A percentile compares a stretch with the other conserved stretches of the same genome.
Conservation (phyloP, 768 basidiomycete genomes). For the Calocera cornea region DNA sequence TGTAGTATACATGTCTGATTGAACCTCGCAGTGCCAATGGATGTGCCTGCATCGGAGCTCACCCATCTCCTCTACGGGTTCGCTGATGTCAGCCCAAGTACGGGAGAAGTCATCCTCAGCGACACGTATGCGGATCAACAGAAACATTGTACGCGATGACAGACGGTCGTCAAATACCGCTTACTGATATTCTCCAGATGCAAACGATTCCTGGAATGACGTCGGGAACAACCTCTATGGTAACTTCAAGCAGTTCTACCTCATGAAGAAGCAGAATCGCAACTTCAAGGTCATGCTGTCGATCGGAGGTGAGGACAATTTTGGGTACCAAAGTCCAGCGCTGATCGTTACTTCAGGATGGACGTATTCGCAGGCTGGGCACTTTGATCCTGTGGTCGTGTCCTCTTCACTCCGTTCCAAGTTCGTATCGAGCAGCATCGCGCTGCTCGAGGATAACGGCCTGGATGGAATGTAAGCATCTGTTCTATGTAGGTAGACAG, state of each 20-base stretch:
- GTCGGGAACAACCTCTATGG: slow-evolving; percentile 67
- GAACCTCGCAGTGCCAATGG: not conserved
- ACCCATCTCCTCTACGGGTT: slow-evolving; percentile 75
- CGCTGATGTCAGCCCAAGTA: slow-evolving; percentile 50
- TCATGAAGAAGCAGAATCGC: slow-evolving; percentile 24
- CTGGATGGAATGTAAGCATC: slow-evolving; percentile 59
- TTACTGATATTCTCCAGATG: slow-evolving; percentile 17
- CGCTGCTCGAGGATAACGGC: slow-evolving; percentile 50
- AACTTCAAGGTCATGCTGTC: slow-evolving; percentile 41
- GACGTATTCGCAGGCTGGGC: slow-evolving; percentile 57
- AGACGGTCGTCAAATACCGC: not conserved
- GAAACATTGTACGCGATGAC: slow-evolving; percentile 20
- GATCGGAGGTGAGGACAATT: slow-evolving; percentile 28
- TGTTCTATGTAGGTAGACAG: not conserved
- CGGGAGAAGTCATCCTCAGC: slow-evolving; percentile 50
- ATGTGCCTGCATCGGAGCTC: slow-evolving; percentile 31
- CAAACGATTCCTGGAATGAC: slow-evolving; percentile 61
- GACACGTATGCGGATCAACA: slow-evolving; percentile 64
- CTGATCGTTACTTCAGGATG: slow-evolving; percentile 30
- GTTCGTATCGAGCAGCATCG: slow-evolving; percentile 49
- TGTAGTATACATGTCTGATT: not conserved
- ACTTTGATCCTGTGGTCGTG: slow-evolving; percentile 40
- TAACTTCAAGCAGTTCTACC: slow-evolving; percentile 58
- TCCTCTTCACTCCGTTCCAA: slow-evolving; percentile 41
- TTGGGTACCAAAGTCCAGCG: too few species aligned